Base-by-base conservation (phyloP, 1,139 yeast species). In the Geotrichum citri-aurantii region DNA sequence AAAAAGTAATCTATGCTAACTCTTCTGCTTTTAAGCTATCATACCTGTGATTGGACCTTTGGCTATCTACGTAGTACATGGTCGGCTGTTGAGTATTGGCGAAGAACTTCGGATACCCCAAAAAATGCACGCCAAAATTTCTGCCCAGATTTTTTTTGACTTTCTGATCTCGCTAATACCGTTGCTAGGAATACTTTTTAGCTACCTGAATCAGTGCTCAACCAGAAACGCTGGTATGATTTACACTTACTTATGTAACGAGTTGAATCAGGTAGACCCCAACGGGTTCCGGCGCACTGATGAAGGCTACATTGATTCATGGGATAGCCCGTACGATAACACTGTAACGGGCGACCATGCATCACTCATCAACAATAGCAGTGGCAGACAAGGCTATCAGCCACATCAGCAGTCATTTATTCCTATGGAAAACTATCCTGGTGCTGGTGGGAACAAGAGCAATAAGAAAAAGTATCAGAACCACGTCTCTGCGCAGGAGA, bases 141-240 rank as follows among this genome's bases (percentile, higher is more conserved):
- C 88, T 60, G 85, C 85, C 4, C 87, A 91, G 67, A 87, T 90
- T 51, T 69, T 82, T 14, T 71, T 89, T 64, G 97, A 91, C 70
- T 77, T 91, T 54, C 65, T 88, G 44, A 81, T 91, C 49, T 80
- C 93, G 1, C 75, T 92, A 48, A 85, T 93, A 0, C 98, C 98
- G 0, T 67, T 90, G 3, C 72, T 91, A 46, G 97, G 98, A 0
- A 77, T 84, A 2, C 73, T 90, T 52, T 81, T 90, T 61, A 77
- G 88, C 14, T 92, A 96, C 91, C 64, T 92, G 71, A 82, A 88
- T 70, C 88, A 85, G 1, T 88, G 96, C 68, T 88, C 95, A n/a
- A 88, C 97, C 0, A 76, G 96, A 66, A 92, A 91, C 71, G 95
- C 96, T 0, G 90, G 91, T 0, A 67, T 88, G 66, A 78, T 89